A percentile compares a stretch with the other conserved stretches of the same genome.
Conservation (phyloP, 2,329 filamentous ascomycete species). For the Paecilomyces formosus region DNA sequence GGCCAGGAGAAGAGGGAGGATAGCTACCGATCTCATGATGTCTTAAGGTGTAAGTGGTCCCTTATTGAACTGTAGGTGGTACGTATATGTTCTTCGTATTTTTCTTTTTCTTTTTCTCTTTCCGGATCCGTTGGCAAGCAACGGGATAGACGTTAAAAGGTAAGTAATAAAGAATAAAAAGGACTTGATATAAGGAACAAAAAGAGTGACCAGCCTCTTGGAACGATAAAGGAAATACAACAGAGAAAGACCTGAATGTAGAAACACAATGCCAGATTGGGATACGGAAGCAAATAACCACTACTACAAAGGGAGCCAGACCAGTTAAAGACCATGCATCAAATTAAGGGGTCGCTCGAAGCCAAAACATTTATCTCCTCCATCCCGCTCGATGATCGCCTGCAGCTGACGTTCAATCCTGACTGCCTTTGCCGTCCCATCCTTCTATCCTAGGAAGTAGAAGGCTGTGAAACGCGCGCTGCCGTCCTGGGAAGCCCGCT, state of each 20-base stretch:
- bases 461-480: background rate
- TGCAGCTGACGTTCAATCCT: background rate
- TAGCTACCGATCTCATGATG: background rate
- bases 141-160: background rate
- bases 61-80: background rate
- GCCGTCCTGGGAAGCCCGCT: background rate
- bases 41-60: background rate
- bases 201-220: conserved; percentile 5
- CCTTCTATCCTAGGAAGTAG: background rate
- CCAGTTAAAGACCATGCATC: background rate
- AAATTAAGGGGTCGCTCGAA: background rate
- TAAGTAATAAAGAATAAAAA: background rate
- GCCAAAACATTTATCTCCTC: background rate
- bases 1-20: conserved; percentile 1
- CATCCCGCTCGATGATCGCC: background rate
- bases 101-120: background rate
- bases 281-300: background rate
- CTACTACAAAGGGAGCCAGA: background rate
- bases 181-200: background rate
- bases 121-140: background rate
- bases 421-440: background rate
- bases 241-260: background rate
- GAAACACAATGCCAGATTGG: background rate
- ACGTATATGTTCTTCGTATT: background rate
- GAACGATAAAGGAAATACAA: background rate